phyloP scores from a whole-genome alignment of 192 early-diverging fungal species.

The Backusella tuberculispora region DNA sequence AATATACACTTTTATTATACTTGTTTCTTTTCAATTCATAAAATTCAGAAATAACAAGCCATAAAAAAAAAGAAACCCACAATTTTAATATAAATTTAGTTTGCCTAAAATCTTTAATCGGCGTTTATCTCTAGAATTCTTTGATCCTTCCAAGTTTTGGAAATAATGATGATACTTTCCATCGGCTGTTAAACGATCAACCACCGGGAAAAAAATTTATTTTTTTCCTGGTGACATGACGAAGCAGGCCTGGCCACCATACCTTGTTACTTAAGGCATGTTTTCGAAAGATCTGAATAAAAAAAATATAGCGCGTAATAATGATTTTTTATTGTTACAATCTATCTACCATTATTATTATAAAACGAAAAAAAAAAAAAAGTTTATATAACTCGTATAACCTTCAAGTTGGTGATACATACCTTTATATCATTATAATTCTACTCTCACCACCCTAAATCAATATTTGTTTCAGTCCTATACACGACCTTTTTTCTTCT shows the following conservation, averaged over 20 bases:
- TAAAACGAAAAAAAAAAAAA: no score
- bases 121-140: neutral
- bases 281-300: conserved; percentile 22
- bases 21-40: no score
- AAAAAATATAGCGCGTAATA: neutral
- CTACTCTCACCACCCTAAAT: no score
- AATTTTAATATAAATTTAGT: neutral
- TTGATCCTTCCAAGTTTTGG: conserved; percentile 32
- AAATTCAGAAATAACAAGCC: neutral
- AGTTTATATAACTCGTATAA: no score
- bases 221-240: conserved; percentile 18
- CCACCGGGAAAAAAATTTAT: neutral
- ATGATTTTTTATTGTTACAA: no score
- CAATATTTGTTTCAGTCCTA: no score
- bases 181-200: conserved; percentile 10
- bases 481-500: no score
- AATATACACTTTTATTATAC: no score
- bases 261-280: conserved; percentile 23
- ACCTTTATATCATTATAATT: no score
- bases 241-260: conserved; percentile 25
- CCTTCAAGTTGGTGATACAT: no score
- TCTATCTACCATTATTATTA: no score
- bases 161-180: conserved; percentile 27
- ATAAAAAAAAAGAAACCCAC: neutral
- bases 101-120: neutral